Base-by-base conservation (phyloP, 306 rosid species). In the Corylus heterophylla region DNA sequence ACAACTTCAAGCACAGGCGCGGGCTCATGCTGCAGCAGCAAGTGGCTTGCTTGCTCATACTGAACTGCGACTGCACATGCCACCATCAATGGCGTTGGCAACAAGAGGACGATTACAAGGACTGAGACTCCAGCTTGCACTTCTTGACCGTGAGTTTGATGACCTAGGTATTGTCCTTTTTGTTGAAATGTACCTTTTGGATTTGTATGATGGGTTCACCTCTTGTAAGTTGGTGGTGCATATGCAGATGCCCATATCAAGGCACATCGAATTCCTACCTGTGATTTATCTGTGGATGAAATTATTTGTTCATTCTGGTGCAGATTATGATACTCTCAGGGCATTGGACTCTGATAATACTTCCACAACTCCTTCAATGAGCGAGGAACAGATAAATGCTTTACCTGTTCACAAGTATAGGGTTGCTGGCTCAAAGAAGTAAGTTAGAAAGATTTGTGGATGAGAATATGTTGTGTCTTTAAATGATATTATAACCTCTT, bases 71-170 rank as follows among this genome's bases (percentile, higher is more conserved):
- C 62, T 94, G 84, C 94, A 89, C 86, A 87, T 92, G 95, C 98
- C 97, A 68, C 90, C 97, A 73, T 91, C 98, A 52, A 92, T 91
- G 79, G 94, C 93, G 18, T 91, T 94, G 25, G 90, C 95, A 55
- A 92, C 89, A 49, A 79, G 97, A 81, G 97, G 98, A 71, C 98
- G 92, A 79, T 84, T 92, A 82, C 98, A 94, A 80, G 98, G 98
- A 78, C 91, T 94, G 51, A 91, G 98, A 84, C 98, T 92, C 83
- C 97, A 94, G 82, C 97, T 94, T 82, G 97, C 98, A 69, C 92
- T 94, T 82, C 98, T 94, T 85, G 98, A 95, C 82, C 91, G 92
- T 49, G 98, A 95, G 85, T 95, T 95, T 85, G 98, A 95, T 83
- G 98, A 95, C 72, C 78, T 95, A 81, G 98, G 98, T 93, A 47